Conservation (phyloP, 2,329 filamentous ascomycete genomes). For the Capronia americana region DNA sequence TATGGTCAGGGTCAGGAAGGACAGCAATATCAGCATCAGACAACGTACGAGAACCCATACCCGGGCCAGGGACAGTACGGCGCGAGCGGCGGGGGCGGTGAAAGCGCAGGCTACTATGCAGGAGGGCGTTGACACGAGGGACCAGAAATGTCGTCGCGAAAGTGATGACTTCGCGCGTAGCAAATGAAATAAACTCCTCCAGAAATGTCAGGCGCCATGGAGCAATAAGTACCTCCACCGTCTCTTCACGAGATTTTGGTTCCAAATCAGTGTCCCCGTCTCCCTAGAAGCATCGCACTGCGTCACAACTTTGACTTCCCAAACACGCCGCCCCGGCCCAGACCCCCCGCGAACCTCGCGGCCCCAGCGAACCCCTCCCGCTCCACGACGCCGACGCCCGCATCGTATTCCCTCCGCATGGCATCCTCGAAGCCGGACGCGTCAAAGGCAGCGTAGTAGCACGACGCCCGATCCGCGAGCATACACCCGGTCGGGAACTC, state of each 20-base stretch:
- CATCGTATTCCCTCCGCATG: slow-evolving; percentile 55
- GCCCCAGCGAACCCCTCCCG: slow-evolving; percentile 54
- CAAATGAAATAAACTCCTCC: background rate
- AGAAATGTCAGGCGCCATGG: background rate
- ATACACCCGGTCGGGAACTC: slow-evolving; percentile 61
- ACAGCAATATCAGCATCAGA: slow-evolving; percentile 27
- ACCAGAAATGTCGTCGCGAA: background rate
- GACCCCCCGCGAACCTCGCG: slow-evolving; percentile 49
- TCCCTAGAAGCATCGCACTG: background rate
- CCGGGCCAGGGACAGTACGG: slow-evolving; percentile 26
- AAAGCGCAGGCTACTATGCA: slow-evolving; percentile 31
- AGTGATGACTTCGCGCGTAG: background rate
- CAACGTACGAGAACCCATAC: slow-evolving; percentile 30
- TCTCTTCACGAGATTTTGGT: background rate
- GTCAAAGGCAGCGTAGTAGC: slow-evolving; percentile 59
- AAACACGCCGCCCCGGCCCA: slow-evolving; percentile 48
- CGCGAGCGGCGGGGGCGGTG: slow-evolving; percentile 25
- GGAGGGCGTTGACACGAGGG: slow-evolving; percentile 24
- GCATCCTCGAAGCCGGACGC: slow-evolving; percentile 60
- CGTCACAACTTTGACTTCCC: slow-evolving; percentile 34
- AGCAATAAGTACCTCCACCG: background rate
- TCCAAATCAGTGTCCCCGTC: background rate
- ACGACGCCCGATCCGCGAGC: slow-evolving; percentile 57
- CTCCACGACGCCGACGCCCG: slow-evolving; percentile 52
- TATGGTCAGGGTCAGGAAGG: slow-evolving; percentile 26